Evolutionary conservation across 306 rosid species (phyloP).

Genomic region (Fragaria nilgerrensis): DNA sequence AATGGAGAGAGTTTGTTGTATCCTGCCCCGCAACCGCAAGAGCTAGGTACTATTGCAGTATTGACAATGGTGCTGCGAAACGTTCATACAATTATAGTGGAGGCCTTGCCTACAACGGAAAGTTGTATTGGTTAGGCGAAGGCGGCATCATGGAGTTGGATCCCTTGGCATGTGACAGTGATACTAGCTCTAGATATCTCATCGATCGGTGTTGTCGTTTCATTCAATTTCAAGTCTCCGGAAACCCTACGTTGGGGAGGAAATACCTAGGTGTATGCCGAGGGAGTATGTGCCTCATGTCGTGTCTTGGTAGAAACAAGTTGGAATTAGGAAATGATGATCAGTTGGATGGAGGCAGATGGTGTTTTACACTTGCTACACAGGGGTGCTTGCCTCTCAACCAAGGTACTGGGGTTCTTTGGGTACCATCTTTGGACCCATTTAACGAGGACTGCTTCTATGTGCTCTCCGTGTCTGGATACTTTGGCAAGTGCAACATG

Average conservation of each 20-base stretch:
- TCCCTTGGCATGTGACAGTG: not conserved
- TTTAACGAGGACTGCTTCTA: not conserved
- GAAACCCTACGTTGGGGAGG: not conserved
- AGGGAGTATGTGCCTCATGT: not conserved
- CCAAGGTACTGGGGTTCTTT: too few relatives aligned
- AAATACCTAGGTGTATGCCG: not conserved
- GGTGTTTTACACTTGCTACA: not conserved
- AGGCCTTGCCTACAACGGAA: not conserved
- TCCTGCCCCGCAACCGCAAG: not conserved
- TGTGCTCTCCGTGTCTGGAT: not conserved
- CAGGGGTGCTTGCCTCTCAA: not conserved
- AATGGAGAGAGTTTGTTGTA: not conserved
- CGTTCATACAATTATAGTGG: not conserved
- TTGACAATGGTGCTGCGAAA: not conserved
- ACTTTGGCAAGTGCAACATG: not conserved
- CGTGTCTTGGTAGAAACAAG: not conserved
- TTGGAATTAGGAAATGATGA: not conserved
- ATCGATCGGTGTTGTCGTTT: not conserved
- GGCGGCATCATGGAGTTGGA: not conserved
- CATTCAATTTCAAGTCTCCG: not conserved
- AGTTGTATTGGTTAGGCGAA: not conserved
- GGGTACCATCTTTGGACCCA: not conserved
- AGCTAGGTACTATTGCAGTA: not conserved
- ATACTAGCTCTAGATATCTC: not conserved
- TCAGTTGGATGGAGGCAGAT: not conserved